Conservation (phyloP, 164 flowering plant species). For the Macadamia integrifolia region DNA sequence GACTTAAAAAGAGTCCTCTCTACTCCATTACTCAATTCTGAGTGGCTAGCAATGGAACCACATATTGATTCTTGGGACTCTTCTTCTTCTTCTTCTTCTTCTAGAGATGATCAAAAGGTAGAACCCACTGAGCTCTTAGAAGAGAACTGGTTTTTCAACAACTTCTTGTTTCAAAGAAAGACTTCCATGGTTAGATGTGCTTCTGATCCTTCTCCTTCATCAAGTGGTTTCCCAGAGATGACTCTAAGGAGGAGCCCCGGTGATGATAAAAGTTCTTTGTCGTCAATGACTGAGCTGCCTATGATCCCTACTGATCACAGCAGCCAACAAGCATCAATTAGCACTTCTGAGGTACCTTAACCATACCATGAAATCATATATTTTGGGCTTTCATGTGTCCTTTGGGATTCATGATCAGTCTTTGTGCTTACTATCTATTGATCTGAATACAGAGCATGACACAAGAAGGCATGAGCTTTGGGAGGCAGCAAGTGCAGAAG, state of each 20-base stretch:
- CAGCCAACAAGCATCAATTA: constrained; percentile 33
- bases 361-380: neutral
- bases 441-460: no score
- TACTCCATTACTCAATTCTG: neutral
- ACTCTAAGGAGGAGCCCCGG: neutral
- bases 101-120: constrained; percentile 9
- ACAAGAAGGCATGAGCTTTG: no score
- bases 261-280: neutral
- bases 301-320: constrained; percentile 16
- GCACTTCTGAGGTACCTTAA: constrained; percentile 19
- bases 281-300: neutral
- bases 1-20: neutral
- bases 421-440: no score
- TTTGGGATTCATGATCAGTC: neutral
- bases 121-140: constrained; percentile 44
- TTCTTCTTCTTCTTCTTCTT: constrained; percentile 2
- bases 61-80: constrained; percentile 9
- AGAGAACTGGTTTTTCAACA: constrained; percentile 55
- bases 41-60: constrained; percentile 15
- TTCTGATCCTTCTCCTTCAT: constrained; percentile 33
- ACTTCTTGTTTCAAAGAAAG: constrained; percentile 30
- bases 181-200: constrained; percentile 22
- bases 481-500: no score
- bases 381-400: neutral
- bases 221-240: constrained; percentile 16